Percentiles rank a stretch among this genome's conserved stretches.
Conservation (phyloP, 768 basidiomycete species). For the Sutorius australiensis region DNA sequence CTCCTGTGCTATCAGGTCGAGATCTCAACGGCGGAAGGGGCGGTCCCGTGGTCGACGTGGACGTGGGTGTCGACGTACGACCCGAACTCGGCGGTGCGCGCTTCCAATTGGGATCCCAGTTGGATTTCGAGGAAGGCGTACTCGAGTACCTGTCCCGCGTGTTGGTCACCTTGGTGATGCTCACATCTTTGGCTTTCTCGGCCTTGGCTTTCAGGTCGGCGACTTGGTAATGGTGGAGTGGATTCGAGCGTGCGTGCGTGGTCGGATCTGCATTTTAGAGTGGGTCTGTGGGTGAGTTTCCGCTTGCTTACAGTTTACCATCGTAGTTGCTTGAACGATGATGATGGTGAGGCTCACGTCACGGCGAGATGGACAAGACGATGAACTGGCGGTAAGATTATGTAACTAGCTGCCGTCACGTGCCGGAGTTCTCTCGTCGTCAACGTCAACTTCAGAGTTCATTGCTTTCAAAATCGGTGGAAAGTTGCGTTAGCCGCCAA, state of each 20-base stretch:
- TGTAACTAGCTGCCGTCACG: no score
- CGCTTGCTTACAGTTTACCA: constrained; percentile 31
- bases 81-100: constrained; percentile 37
- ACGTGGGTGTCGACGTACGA: neutral
- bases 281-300: neutral
- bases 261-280: neutral
- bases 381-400: no score
- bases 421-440: no score
- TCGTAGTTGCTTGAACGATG: constrained; percentile 1
- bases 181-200: constrained; percentile 53
- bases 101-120: constrained; percentile 57
- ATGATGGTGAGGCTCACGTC: neutral
- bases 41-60: constrained; percentile 10
- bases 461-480: no score
- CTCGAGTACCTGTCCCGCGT: constrained; percentile 57
- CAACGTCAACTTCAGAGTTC: no score
- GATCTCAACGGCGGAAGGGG: constrained; percentile 37
- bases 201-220: constrained; percentile 68
- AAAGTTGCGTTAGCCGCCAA: no score
- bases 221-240: constrained; percentile 33
- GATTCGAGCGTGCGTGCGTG: neutral
- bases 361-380: no score
- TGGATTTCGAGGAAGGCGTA: constrained; percentile 55
- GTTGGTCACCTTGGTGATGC: constrained; percentile 48
- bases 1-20: constrained; percentile 13